Evolutionary conservation across 352 stramenopile genomes (phyloP).

Genomic region (Globisporangium splendens): DNA sequence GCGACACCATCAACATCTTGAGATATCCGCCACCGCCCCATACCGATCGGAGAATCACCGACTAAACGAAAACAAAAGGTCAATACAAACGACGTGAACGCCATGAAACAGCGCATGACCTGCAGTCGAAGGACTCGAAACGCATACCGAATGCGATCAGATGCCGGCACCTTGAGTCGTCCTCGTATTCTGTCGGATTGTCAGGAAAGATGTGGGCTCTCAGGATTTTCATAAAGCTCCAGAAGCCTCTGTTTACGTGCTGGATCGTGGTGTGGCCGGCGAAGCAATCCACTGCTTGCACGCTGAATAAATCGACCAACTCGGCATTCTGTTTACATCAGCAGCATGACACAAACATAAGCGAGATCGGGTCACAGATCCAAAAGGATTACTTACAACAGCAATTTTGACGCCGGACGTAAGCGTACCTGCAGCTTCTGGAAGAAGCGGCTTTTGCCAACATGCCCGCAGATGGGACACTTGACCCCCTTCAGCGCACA

Average conservation of each 20-base stretch:
- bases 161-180: conserved; percentile 42
- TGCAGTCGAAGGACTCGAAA: too few species aligned
- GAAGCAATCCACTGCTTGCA: conserved; percentile 50
- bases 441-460: conserved; percentile 60
- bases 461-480: conserved; percentile 64
- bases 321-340: conserved; percentile 25
- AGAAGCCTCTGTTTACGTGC: conserved; percentile 33
- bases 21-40: conserved; percentile 43
- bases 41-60: conserved; percentile 63
- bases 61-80: conserved; percentile 31
- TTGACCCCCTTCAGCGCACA: conserved; percentile 34
- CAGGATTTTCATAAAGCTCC: conserved; percentile 53
- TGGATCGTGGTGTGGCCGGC: conserved; percentile 26
- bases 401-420: background rate
- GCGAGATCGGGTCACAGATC: too few species aligned
- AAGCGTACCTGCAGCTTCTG: conserved; percentile 44
- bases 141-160: conserved; percentile 61
- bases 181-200: conserved; percentile 21
- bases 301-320: conserved; percentile 38
- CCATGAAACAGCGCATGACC: too few species aligned
- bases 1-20: conserved; percentile 29
- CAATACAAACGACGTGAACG: conserved; percentile 4
- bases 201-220: conserved; percentile 40
- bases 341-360: background rate
- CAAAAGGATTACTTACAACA: too few species aligned